Base-by-base conservation (phyloP, 192 early-diverging fungal genomes). In the Phycomyces blakesleeanus region DNA sequence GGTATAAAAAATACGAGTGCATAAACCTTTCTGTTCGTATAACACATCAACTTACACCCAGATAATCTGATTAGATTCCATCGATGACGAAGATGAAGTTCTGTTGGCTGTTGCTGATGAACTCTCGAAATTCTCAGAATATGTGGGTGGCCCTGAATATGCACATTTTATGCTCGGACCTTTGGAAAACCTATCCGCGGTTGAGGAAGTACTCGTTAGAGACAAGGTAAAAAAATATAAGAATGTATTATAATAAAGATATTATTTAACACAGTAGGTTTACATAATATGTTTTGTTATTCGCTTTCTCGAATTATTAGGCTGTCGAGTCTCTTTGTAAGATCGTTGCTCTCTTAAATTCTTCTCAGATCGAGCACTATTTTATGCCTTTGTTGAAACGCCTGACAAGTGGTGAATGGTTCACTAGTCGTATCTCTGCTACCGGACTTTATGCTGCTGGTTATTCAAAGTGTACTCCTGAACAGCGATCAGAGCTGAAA, bases 71-170 rank as follows among this genome's bases (percentile, higher is more conserved):
- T 34, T 68, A 96, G 97, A 99, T 77, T 96, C 96, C 18, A 95
- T 97, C 69, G 95, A 97, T 75, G 97, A 99, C 73, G 97, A 99
- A 75, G 97, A 99, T 75, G 97, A 99, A 74, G 87, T 99, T 34
- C 71, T 99, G 52, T 71, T 96, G 24, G 89, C 93, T 38, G 78
- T 99, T 40, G 97, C 96, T 9, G 95, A 96, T 73, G 91, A 97
- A 58, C 83, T 99, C 37, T 95, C 93, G 20, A 80, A 87, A 65
- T 97, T 99, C 76, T 85, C 90, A 58, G 93, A 97, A 63, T 93
- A 92, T 66, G 87, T 98, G 22, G 97, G 97, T 25, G 97, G 97
- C 6, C 86, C 93, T 20, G 84, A 86, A 41, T 88, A 85, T 75
- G 92, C 87, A 1, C 93, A 92, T 68, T 78, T 90, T 61, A 80